Conservation (phyloP, 2,329 filamentous ascomycete species). For the Neofusicoccum ribis region DNA sequence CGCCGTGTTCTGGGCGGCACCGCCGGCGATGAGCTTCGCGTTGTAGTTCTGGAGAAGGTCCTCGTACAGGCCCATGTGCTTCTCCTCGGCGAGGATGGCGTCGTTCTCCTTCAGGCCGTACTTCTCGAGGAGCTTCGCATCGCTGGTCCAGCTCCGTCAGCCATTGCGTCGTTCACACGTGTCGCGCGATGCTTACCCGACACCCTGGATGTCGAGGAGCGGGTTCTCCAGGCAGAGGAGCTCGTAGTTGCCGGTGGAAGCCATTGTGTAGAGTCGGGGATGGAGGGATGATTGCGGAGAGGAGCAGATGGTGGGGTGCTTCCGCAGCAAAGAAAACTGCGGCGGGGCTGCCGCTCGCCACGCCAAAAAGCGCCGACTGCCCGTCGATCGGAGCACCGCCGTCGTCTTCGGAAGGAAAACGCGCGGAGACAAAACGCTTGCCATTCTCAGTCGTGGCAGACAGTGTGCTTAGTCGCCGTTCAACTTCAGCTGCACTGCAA, state of each 20-base stretch:
- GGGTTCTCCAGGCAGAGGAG: slow-evolving; percentile 97
- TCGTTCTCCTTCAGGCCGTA: slow-evolving; percentile 95
- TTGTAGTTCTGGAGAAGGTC: slow-evolving; percentile 90
- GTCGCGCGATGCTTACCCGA: slow-evolving; percentile 52
- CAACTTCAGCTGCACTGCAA: neutral
- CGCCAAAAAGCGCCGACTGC: slow-evolving; percentile 7
- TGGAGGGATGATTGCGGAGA: neutral
- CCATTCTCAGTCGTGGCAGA: neutral
- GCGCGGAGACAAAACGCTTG: neutral
- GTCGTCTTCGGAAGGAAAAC: neutral
- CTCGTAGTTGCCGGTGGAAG: slow-evolving; percentile 75
- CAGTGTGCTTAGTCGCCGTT: neutral
- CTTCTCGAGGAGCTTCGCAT: slow-evolving; percentile 83
- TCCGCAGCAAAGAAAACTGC: slow-evolving; percentile 7
- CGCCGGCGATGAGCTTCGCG: slow-evolving; percentile 92
- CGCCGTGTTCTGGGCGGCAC: slow-evolving; percentile 96
- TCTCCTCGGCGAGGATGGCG: slow-evolving; percentile 90
- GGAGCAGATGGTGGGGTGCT: slow-evolving; percentile 10
- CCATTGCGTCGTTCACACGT: neutral
- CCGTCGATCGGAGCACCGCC: slow-evolving; percentile 5
- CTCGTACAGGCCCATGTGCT: slow-evolving; percentile 88
- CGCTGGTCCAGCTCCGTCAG: slow-evolving; percentile 51
- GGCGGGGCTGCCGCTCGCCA: slow-evolving; percentile 8
- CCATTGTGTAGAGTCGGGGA: slow-evolving; percentile 56
- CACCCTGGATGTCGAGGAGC: slow-evolving; percentile 93